These are phyloP conservation scores for Mallotus nudiflorus DNA, from an alignment of 345 rosid species.

Conservation along the genomic window DNA sequence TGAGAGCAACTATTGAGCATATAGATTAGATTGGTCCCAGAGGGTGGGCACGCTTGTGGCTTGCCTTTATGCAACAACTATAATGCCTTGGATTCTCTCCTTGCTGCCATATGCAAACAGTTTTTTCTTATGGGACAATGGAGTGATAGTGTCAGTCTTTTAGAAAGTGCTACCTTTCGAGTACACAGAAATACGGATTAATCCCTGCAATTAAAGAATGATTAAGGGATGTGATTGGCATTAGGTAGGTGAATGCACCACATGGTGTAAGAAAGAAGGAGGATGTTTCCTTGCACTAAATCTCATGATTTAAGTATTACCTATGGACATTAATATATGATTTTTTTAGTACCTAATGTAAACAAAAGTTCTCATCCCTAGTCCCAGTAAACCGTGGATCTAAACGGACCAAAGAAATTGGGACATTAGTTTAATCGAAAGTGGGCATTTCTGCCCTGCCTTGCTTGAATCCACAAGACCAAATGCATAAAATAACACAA, in stretches of 20 bases:
- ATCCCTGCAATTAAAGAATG: constrained; percentile 23
- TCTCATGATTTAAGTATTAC: constrained; percentile 5
- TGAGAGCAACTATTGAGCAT: neutral
- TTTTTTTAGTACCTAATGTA: neutral
- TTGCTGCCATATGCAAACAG: constrained; percentile 7
- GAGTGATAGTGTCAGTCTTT: constrained; percentile 16
- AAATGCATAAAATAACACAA: neutral
- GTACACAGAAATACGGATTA: constrained; percentile 35
- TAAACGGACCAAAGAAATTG: neutral
- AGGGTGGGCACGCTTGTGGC: constrained; percentile 27
- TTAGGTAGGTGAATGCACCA: constrained; percentile 19
- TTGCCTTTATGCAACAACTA: constrained; percentile 34
- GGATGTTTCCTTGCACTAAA: constrained; percentile 42
- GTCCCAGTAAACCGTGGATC: constrained; percentile 24
- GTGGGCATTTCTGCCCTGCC: neutral
- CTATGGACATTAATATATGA: neutral
- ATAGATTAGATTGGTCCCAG: constrained; percentile 20
- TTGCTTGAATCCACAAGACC: neutral
- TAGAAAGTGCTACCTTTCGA: constrained; percentile 17
- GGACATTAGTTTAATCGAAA: neutral
- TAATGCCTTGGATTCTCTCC: constrained; percentile 45
- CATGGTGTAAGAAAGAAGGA: constrained; percentile 35
- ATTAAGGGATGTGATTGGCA: constrained; percentile 6
- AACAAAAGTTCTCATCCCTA: constrained; percentile 10
- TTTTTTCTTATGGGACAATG: constrained; percentile 11